Conservation (phyloP, 225 moss, liverwort and hornwort genomes). For the Polytrichum formosum region DNA sequence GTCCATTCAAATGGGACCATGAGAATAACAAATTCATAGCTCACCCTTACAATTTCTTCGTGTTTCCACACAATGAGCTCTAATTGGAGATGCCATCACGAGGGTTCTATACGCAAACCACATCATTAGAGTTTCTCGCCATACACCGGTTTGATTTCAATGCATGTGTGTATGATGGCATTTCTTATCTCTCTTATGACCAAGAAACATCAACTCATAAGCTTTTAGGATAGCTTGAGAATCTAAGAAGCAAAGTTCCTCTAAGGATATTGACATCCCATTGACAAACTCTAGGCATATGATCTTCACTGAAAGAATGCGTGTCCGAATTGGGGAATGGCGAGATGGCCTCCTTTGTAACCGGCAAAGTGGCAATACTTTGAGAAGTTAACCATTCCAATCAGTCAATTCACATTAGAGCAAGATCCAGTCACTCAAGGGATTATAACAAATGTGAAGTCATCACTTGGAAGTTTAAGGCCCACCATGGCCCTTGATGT, state of each 20-base stretch:
- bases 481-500: slow-evolving; percentile 62
- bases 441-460: slow-evolving; percentile 24
- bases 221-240: slow-evolving; percentile 53
- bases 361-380: slow-evolving; percentile 50
- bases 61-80: slow-evolving; percentile 81
- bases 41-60: slow-evolving; percentile 78
- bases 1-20: slow-evolving; percentile 83
- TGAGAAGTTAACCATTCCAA: slow-evolving; percentile 12
- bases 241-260: slow-evolving; percentile 15
- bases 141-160: slow-evolving; percentile 96
- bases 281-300: slow-evolving; percentile 56
- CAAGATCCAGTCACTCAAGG: slow-evolving; percentile 10
- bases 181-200: slow-evolving; percentile 78
- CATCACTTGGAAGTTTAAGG: slow-evolving; percentile 43
- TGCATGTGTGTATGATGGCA: slow-evolving; percentile 74
- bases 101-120: slow-evolving; percentile 64
- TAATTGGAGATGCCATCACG: slow-evolving; percentile 61
- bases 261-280: slow-evolving; percentile 44
- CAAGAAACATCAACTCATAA: slow-evolving; percentile 65
- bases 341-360: slow-evolving; percentile 58
- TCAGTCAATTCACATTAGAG: not conserved
- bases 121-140: slow-evolving; percentile 80
- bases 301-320: slow-evolving; percentile 61
- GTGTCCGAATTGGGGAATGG: slow-evolving; percentile 68
- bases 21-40: slow-evolving; percentile 65